These are phyloP conservation scores for Pestalotiopsis sp. DNA, from an alignment of 2,329 filamentous ascomycete genomes.

Conservation along the genomic window DNA sequence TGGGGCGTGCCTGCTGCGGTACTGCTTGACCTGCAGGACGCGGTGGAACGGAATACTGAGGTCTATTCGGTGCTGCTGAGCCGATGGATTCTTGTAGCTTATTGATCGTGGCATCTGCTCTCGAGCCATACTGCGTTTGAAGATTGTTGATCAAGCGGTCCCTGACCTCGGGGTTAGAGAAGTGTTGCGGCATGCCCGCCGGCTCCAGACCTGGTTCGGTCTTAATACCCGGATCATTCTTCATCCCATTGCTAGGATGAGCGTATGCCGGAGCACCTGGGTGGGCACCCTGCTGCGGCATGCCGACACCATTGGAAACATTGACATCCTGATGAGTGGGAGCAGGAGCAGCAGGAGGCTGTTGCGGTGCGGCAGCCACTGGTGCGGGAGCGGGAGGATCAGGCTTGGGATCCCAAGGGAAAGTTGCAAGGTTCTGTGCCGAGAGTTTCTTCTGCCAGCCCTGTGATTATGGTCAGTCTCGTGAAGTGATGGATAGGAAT, in stretches of 20 bases:
- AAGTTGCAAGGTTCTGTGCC: conserved; percentile 78
- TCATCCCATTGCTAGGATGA: conserved; percentile 32
- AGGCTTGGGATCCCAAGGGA: conserved; percentile 93
- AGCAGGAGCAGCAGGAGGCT: conserved; percentile 18
- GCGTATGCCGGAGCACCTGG: conserved; percentile 20
- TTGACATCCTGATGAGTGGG: conserved; percentile 7
- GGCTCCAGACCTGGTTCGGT: conserved; percentile 44
- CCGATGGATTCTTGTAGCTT: conserved; percentile 53
- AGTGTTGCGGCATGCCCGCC: conserved; percentile 37
- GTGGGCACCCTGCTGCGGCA: conserved; percentile 27
- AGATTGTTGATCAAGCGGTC: conserved; percentile 58
- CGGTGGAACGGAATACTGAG: conserved; percentile 25
- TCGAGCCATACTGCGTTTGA: conserved; percentile 59
- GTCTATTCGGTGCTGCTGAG: conserved; percentile 25
- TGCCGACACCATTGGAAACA: conserved; percentile 26
- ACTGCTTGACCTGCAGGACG: conserved; percentile 22
- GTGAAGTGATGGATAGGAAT: neutral
- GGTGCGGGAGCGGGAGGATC: conserved; percentile 53
- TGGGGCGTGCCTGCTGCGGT: conserved; percentile 22
- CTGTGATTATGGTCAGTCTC: conserved; percentile 45
- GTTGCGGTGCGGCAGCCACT: conserved; percentile 33
- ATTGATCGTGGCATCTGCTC: conserved; percentile 66
- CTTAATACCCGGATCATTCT: conserved; percentile 48
- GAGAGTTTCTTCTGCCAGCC: conserved; percentile 94
- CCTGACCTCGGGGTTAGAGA: conserved; percentile 43